phyloP scores from a whole-genome alignment of 73 alveolate species.

The Paramecium sonneborni region DNA sequence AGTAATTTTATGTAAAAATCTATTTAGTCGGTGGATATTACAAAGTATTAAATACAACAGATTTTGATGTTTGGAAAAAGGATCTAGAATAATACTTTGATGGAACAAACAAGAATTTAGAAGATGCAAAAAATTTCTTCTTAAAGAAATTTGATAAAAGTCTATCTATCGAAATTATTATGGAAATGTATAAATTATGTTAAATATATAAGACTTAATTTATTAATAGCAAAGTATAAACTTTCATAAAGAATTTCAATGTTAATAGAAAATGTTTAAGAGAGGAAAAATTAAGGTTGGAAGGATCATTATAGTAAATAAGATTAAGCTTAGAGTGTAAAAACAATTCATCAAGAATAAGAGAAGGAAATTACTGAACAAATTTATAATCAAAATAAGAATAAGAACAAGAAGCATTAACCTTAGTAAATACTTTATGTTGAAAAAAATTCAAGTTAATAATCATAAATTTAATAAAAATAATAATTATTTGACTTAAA shows the following conservation, averaged over 20 bases:
- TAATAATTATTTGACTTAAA: neutral
- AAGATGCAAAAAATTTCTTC: neutral
- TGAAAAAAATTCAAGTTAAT: neutral
- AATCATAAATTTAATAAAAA: neutral
- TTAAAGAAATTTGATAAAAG: neutral
- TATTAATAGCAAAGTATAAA: neutral
- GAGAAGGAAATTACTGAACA: slow-evolving; percentile 5
- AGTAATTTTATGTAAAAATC: neutral
- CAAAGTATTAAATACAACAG: neutral
- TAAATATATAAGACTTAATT: neutral
- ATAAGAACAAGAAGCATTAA: neutral
- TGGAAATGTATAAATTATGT: neutral
- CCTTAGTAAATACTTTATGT: neutral
- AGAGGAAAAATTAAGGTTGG: slow-evolving; percentile 37
- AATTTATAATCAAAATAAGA: neutral
- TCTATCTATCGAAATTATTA: neutral
- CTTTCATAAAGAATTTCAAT: neutral
- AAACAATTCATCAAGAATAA: neutral
- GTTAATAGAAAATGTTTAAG: neutral
- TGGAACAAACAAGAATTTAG: neutral
- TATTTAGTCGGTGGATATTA: neutral
- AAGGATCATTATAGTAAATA: slow-evolving; percentile 15
- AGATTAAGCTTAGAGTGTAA: slow-evolving; percentile 24
- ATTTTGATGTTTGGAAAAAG: neutral
- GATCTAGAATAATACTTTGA: neutral